A percentile compares a stretch with the other conserved stretches of the same genome.
phyloP scores from a whole-genome alignment of 1,284 basidiomycete species.

The Rhodotorula sp. region DNA sequence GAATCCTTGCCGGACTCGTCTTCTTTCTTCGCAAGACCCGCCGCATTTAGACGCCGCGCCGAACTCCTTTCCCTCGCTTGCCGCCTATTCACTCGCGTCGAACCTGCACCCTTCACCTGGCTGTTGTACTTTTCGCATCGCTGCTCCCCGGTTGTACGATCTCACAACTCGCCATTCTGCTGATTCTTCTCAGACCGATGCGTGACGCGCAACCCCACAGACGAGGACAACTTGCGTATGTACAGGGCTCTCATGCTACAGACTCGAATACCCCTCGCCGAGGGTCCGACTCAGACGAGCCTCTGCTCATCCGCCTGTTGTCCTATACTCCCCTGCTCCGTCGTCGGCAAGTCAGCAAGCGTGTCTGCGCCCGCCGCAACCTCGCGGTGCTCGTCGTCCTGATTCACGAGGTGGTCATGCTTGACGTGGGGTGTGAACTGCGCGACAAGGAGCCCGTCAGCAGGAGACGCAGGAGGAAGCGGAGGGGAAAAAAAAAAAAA shows the following conservation, averaged over 20 bases:
- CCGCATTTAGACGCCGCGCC: conserved; percentile 2
- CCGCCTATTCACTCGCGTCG: neutral
- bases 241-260: neutral
- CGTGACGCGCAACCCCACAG: too few relatives aligned
- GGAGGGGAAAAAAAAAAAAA: too few relatives aligned
- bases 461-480: too few relatives aligned
- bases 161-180: neutral
- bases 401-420: conserved; percentile 25
- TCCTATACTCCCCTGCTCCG: neutral
- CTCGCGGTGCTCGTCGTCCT: conserved; percentile 19
- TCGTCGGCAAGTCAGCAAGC: neutral
- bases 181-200: neutral
- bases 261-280: neutral
- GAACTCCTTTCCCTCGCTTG: neutral
- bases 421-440: conserved; percentile 30
- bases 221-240: too few relatives aligned
- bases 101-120: neutral
- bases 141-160: neutral
- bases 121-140: neutral
- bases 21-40: conserved; percentile 31
- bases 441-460: too few relatives aligned
- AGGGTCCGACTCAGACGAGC: neutral
- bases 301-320: neutral
- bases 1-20: conserved; percentile 20
- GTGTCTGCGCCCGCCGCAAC: neutral